These are phyloP conservation scores for Kodamaea jinghongensis DNA, from an alignment of 805 yeast genomes.

Conservation along the genomic window DNA sequence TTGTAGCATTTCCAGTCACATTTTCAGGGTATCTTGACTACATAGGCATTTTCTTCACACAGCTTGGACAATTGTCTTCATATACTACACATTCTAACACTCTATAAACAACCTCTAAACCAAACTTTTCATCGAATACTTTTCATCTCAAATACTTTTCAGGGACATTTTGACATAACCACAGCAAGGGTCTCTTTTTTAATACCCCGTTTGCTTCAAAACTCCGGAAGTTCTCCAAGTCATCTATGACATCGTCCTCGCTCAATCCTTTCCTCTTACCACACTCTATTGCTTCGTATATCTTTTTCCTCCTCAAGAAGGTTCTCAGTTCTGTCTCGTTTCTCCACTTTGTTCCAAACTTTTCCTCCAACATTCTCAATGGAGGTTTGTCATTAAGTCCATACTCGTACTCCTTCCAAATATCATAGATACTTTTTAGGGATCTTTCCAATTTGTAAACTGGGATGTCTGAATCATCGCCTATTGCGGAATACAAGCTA, in stretches of 20 bases:
- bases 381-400: slow-evolving; percentile 54
- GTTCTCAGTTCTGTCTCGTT: slow-evolving; percentile 53
- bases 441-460: slow-evolving; percentile 13
- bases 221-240: slow-evolving; percentile 45
- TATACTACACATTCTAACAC: too few relatives aligned
- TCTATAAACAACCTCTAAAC: too few relatives aligned
- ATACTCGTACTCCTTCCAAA: slow-evolving; percentile 56
- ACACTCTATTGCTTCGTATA: slow-evolving; percentile 53
- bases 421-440: slow-evolving; percentile 29
- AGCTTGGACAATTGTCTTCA: too few relatives aligned
- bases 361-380: slow-evolving; percentile 45
- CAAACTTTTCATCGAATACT: background rate
- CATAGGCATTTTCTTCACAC: too few relatives aligned
- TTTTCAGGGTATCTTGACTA: too few relatives aligned
- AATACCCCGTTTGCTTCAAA: slow-evolving; percentile 37
- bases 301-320: slow-evolving; percentile 50
- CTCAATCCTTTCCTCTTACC: slow-evolving; percentile 46
- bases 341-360: slow-evolving; percentile 56
- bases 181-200: slow-evolving; percentile 27
- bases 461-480: slow-evolving; percentile 6
- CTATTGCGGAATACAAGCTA: background rate
- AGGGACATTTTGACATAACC: slow-evolving; percentile 16
- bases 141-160: slow-evolving; percentile 11
- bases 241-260: slow-evolving; percentile 41
- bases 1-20: too few relatives aligned